Percentiles rank a stretch among this genome's conserved stretches.
Evolutionary conservation across 352 stramenopile genomes (phyloP).

Genomic region (Globisporangium camurandrum): DNA sequence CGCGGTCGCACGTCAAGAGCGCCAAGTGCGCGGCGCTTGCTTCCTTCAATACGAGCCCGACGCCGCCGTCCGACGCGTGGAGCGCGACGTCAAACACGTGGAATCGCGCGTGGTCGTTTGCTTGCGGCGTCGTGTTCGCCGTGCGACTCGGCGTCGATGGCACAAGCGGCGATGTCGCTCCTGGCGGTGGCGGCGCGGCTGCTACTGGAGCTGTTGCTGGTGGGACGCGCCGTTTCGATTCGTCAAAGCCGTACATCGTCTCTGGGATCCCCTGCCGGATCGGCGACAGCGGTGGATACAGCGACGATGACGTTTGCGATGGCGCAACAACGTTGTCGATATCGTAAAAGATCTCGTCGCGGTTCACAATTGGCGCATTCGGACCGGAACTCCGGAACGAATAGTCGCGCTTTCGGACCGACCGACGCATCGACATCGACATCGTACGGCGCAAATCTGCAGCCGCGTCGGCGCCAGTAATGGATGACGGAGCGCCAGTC

Average conservation of each 20-base stretch:
- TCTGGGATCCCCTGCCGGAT: constrained; percentile 6
- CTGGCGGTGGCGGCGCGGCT: background rate
- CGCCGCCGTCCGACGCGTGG: constrained; percentile 57
- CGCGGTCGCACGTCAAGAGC: constrained; percentile 12
- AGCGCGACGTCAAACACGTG: constrained; percentile 51
- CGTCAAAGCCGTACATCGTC: constrained; percentile 11
- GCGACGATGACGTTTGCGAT: background rate
- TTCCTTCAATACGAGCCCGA: constrained; percentile 56
- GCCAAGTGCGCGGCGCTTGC: constrained; percentile 4
- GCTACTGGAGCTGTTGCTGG: background rate
- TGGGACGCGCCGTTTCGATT: background rate
- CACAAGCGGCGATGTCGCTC: background rate
- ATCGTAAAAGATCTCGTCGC: constrained; percentile 53
- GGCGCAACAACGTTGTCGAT: constrained; percentile 7
- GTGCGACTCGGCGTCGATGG: background rate
- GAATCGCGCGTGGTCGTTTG: constrained; percentile 16
- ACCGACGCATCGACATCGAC: constrained; percentile 56
- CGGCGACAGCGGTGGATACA: background rate
- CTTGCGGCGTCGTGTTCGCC: background rate
- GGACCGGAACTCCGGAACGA: constrained; percentile 26
- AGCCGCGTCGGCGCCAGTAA: constrained; percentile 9
- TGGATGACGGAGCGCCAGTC: constrained; percentile 5
- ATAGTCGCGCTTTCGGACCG: constrained; percentile 51
- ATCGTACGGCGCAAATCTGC: constrained; percentile 17
- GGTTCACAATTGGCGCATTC: constrained; percentile 43